Evolutionary conservation across 805 yeast species (phyloP), one percentile per base, ranked within the genome.

Genomic region (Zygoascus ofunaensis): DNA sequence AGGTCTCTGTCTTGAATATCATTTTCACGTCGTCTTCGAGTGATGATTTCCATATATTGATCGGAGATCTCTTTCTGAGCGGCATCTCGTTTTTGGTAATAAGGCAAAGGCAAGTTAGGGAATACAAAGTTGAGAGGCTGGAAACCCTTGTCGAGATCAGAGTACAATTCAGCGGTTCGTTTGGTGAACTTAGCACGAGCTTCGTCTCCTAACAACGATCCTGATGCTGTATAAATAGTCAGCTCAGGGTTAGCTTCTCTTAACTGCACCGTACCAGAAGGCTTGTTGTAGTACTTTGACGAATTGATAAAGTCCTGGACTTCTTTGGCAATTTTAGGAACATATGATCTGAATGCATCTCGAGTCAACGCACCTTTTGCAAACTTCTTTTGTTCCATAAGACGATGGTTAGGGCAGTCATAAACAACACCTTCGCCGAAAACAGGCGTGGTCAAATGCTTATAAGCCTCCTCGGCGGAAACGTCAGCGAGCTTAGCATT

Each of bases 371-470:
- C 94, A 44, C 77, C 76, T 67, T 92, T 92, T 50, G 89, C 94
- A 59, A 92, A 92, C 70, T 87, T 92, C 77, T 92, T 92, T 67
- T 92, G 98, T 64, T 92, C 98, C 98, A 92, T 92, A 58, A 92
- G 76, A 54, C 87, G 79, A 58, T 79, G 68, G 69, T 92, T 92
- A 51, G 98, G 87, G 67, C 97, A 90, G 68, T 92, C 98, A 63
- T 92, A 92, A 43, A 92, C 84, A 44, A 92, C 98, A 58, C 97
- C 98, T 59, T 87, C 79, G 56, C 98, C 98, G 55, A 92, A 92
- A 14, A 87, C 96, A 12, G 98, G 98, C n/a, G 97, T 90, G n/a
- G 98, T 92, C 65, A 92, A 74, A 62, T 89, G 96, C 50, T 81
- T 74, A 69, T 92, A 92, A 34, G 97, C 97, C 40, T 84, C 97